A percentile compares a stretch with the other conserved stretches of the same genome.
Conservation (phyloP, 371 early-diverging fungal species). For the Circinella minor region DNA sequence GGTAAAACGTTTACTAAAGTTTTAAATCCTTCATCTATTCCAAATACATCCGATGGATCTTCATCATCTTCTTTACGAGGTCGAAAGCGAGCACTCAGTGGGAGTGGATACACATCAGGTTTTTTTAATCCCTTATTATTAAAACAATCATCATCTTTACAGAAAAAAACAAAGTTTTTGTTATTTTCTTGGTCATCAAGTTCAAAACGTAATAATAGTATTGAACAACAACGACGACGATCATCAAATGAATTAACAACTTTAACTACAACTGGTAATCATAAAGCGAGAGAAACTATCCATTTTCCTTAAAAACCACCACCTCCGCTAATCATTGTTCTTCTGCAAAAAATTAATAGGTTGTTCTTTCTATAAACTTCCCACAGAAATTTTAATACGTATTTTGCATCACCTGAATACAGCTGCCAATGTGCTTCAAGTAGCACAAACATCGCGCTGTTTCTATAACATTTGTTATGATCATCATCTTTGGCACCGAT, state of each 20-base stretch:
- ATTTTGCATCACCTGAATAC: conserved; percentile 28
- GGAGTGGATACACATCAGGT: neutral
- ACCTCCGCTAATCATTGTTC: too few species aligned
- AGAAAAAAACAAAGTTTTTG: conserved; percentile 7
- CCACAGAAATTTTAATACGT: conserved; percentile 32
- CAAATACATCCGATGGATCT: neutral
- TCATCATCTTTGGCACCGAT: conserved; percentile 24
- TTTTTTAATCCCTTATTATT: neutral
- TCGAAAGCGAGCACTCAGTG: conserved; percentile 9
- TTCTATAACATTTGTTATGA: conserved; percentile 26
- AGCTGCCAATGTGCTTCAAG: conserved; percentile 19
- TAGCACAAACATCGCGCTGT: conserved; percentile 26
- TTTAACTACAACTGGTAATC: neutral
- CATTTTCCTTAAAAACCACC: too few species aligned
- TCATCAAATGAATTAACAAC: neutral
- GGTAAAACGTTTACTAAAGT: conserved; percentile 10
- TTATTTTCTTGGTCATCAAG: neutral
- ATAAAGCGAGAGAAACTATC: too few species aligned
- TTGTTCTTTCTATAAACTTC: conserved; percentile 15
- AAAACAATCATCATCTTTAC: neutral
- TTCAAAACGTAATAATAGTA: neutral
- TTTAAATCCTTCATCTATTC: conserved; percentile 2
- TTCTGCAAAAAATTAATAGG: too few species aligned
- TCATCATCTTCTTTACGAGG: neutral
- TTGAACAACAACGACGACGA: neutral